These are phyloP conservation scores for Tricholoma terreum DNA, from an alignment of 768 basidiomycete species.

Conservation along the genomic window DNA sequence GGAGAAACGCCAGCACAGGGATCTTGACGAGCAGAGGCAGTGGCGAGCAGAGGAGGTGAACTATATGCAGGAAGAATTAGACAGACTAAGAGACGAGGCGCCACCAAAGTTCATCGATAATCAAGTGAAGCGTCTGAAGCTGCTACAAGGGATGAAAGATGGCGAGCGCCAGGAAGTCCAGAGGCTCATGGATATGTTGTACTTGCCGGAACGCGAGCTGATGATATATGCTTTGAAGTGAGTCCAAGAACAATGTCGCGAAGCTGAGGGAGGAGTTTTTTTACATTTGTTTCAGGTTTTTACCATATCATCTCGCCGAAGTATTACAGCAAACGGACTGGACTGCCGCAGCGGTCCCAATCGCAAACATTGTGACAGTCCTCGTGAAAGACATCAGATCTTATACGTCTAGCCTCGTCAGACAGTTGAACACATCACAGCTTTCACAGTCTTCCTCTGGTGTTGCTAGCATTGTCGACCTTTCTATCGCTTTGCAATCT, in stretches of 20 bases:
- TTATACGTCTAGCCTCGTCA: background rate
- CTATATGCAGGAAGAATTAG: background rate
- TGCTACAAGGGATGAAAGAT: background rate
- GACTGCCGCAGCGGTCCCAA: background rate
- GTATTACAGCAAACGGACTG: background rate
- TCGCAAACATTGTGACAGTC: background rate
- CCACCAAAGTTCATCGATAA: background rate
- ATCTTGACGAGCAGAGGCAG: background rate
- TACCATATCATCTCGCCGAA: background rate
- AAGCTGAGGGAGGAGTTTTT: background rate
- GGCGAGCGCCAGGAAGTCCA: background rate
- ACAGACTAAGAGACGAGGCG: background rate
- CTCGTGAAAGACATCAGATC: background rate
- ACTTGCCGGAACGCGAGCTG: background rate
- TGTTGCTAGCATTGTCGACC: background rate
- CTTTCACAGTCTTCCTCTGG: background rate
- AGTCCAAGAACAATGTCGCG: background rate
- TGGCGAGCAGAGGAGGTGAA: background rate
- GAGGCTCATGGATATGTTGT: background rate
- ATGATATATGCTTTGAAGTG: background rate
- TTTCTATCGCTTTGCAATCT: background rate
- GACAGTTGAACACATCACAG: background rate
- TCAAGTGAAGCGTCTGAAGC: background rate
- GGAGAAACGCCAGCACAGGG: background rate
- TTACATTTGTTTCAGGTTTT: background rate